Evolutionary conservation across 2,329 filamentous ascomycete genomes (phyloP).

Genomic region (Sporothrix humicola): DNA sequence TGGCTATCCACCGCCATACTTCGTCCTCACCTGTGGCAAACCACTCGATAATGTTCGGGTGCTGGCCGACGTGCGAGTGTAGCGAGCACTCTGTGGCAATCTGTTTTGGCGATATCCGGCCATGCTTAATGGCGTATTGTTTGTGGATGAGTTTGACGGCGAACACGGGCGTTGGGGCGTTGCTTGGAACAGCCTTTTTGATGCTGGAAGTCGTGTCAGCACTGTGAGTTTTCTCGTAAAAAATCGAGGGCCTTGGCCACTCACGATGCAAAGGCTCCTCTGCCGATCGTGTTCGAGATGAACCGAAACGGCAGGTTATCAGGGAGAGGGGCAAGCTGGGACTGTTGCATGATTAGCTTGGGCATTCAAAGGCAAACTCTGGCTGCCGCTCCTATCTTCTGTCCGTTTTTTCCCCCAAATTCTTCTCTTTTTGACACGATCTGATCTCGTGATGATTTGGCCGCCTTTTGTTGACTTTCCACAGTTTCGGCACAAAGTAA

Average conservation of each 20-base stretch:
- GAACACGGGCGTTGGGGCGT: slow-evolving; percentile 75
- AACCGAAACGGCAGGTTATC: slow-evolving; percentile 87
- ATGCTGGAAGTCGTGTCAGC: slow-evolving; percentile 62
- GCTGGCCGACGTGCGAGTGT: slow-evolving; percentile 85
- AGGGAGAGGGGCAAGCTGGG: slow-evolving; percentile 87
- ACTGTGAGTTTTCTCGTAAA: background rate
- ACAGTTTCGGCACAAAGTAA: background rate
- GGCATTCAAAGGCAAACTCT: too few relatives aligned
- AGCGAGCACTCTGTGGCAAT: slow-evolving; percentile 89
- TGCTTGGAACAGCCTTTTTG: slow-evolving; percentile 85
- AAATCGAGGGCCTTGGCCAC: slow-evolving; percentile 37
- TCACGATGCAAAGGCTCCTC: slow-evolving; percentile 96
- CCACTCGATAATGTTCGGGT: slow-evolving; percentile 93
- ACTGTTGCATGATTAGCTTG: slow-evolving; percentile 63
- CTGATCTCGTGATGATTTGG: background rate
- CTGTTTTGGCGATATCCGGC: slow-evolving; percentile 86
- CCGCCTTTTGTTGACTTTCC: background rate
- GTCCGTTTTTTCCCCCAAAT: background rate
- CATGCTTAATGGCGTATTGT: slow-evolving; percentile 86
- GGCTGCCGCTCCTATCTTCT: background rate
- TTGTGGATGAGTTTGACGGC: slow-evolving; percentile 99
- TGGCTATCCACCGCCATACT: slow-evolving; percentile 95
- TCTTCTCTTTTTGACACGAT: background rate
- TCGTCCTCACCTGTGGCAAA: slow-evolving; percentile 84
- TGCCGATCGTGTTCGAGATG: slow-evolving; percentile 93